Percentiles rank a stretch among this genome's conserved stretches.
Evolutionary conservation across 352 stramenopile species (phyloP).

Genomic region (Phytophthora cajani): DNA sequence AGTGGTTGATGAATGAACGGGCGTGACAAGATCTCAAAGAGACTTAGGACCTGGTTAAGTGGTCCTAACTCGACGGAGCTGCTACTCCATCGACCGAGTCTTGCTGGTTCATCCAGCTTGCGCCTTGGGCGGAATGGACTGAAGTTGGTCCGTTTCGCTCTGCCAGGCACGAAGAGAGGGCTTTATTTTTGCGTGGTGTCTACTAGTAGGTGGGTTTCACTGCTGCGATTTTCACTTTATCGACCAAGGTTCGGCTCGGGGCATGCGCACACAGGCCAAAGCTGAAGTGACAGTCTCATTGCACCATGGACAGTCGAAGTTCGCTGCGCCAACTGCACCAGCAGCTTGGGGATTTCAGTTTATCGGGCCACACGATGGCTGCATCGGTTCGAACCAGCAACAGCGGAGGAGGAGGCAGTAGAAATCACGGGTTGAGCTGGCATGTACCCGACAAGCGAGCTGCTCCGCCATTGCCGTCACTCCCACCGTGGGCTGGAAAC

Average conservation of each 20-base stretch:
- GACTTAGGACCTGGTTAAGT: background rate
- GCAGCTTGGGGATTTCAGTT: slow-evolving; percentile 37
- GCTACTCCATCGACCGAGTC: background rate
- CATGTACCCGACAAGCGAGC: slow-evolving; percentile 38
- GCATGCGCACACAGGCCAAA: background rate
- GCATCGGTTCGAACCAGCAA: slow-evolving; percentile 4
- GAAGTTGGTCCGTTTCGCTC: slow-evolving; percentile 17
- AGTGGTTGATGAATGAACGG: background rate
- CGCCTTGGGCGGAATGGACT: background rate
- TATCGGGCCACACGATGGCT: slow-evolving; percentile 8
- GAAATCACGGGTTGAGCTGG: slow-evolving; percentile 18
- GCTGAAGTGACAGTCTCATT: background rate
- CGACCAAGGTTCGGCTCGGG: background rate
- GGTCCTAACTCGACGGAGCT: background rate
- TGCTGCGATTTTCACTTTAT: slow-evolving; percentile 5
- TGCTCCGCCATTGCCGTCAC: slow-evolving; percentile 50
- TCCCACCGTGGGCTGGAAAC: slow-evolving; percentile 52
- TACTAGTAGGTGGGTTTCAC: slow-evolving; percentile 7
- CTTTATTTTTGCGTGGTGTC: slow-evolving; percentile 22
- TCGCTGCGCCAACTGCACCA: slow-evolving; percentile 58
- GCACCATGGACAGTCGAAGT: slow-evolving; percentile 50
- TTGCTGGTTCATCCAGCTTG: background rate
- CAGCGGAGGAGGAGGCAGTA: slow-evolving; percentile 11
- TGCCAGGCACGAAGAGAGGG: background rate
- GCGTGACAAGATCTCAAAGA: background rate